These are phyloP conservation scores for Lentinula guzmanii DNA, from an alignment of 768 basidiomycete species.

Conservation along the genomic window DNA sequence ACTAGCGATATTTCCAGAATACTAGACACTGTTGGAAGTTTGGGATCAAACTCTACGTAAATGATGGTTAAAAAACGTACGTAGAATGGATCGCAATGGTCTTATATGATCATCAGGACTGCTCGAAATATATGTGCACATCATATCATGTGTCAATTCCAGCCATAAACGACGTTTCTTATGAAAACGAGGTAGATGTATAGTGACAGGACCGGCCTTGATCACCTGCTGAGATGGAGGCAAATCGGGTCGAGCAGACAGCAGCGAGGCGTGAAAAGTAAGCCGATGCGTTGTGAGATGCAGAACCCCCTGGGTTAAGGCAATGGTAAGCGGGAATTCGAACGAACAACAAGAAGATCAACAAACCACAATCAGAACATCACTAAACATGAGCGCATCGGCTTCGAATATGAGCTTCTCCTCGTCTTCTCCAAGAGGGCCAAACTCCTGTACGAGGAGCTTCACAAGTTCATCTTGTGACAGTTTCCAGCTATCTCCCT, in stretches of 20 bases:
- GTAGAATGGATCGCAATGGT: constrained; percentile 45
- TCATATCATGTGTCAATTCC: constrained; percentile 55
- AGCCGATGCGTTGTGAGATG: constrained; percentile 63
- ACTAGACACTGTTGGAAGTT: constrained; percentile 36
- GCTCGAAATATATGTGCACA: constrained; percentile 50
- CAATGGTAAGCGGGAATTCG: constrained; percentile 6
- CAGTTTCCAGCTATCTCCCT: constrained; percentile 26
- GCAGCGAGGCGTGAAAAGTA: constrained; percentile 59
- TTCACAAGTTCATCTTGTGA: constrained; percentile 41
- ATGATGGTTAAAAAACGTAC: constrained; percentile 26
- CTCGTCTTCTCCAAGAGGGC: constrained; percentile 35
- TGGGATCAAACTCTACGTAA: not conserved
- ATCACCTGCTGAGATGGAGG: constrained; percentile 28
- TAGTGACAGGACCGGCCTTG: constrained; percentile 42
- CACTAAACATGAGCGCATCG: constrained; percentile 43
- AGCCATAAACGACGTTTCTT: constrained; percentile 51
- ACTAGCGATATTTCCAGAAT: constrained; percentile 37
- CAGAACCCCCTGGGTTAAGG: constrained; percentile 38
- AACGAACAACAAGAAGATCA: not conserved
- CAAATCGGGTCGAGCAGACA: constrained; percentile 33
- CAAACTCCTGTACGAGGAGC: constrained; percentile 54
- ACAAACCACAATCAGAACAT: constrained; percentile 43
- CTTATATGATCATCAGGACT: constrained; percentile 47
- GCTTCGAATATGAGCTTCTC: constrained; percentile 47
- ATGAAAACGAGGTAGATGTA: constrained; percentile 39